These are phyloP conservation scores for Heritiera littoralis DNA, from an alignment of 345 rosid genomes.

Conservation along the genomic window DNA sequence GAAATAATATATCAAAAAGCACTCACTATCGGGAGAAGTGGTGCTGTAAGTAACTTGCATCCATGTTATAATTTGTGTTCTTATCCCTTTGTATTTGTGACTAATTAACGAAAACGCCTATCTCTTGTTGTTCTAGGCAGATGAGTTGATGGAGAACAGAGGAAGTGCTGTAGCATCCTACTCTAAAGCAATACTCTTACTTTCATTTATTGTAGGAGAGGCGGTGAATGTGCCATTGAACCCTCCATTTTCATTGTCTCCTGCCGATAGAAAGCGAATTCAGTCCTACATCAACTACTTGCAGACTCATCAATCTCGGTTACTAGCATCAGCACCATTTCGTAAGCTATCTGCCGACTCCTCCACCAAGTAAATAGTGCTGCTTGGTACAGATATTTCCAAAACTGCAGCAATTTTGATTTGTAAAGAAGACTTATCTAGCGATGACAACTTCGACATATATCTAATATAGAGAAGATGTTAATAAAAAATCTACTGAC, in stretches of 20 bases:
- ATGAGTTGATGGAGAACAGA: conserved; percentile 59
- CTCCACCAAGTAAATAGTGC: conserved; percentile 19
- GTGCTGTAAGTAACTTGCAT: conserved; percentile 46
- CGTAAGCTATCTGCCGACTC: conserved; percentile 23
- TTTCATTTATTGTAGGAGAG: conserved; percentile 63
- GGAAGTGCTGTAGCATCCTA: conserved; percentile 52
- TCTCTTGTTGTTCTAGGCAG: conserved; percentile 46
- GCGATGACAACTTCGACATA: background rate
- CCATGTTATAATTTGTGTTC: background rate
- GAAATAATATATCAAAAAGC: conserved; percentile 64
- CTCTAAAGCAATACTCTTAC: conserved; percentile 67
- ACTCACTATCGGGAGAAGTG: conserved; percentile 50
- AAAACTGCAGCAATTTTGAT: conserved; percentile 11
- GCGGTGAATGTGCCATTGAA: conserved; percentile 58
- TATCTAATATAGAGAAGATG: conserved; percentile 5
- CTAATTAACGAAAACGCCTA: background rate
- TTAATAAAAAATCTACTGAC: background rate
- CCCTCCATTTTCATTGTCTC: conserved; percentile 55
- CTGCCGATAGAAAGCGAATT: conserved; percentile 51
- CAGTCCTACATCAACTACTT: conserved; percentile 54
- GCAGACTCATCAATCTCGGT: conserved; percentile 46
- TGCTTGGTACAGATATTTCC: conserved; percentile 24
- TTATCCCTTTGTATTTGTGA: background rate
- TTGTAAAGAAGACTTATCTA: conserved; percentile 2
- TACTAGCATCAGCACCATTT: conserved; percentile 19